Base-by-base conservation (phyloP, 805 yeast species). In the Geotrichum ghanense region DNA sequence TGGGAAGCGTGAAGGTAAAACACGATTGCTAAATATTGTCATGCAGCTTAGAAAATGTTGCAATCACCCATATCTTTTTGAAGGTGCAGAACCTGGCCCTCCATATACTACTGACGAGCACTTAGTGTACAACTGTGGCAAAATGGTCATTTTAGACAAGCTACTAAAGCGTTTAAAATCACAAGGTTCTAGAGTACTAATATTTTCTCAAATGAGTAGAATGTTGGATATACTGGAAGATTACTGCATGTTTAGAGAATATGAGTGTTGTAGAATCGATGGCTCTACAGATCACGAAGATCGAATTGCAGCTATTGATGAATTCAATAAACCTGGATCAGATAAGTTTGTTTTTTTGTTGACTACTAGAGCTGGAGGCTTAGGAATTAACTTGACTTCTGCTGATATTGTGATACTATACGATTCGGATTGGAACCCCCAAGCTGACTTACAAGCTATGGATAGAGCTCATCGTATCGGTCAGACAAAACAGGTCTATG, bases 51-150 rank as follows among this genome's bases (percentile, higher is more conserved):
- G 97, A 56, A 90, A 90, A 65, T 90, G 97, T 64, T 92, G 97
- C 63, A 90, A 92, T 61, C 98, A 92, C 63, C 97, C 97, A 0
- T 90, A 92, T 64, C 67, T 90, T 45, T 92, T 92, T 60, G 97
- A 90, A 61, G 97, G 97, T n/a, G 98, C 97, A 0, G 97, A 89
- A 62, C 97, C 97, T 0, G 97, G 97, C 6, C 97, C 97, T 1
- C 97, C 97, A 0, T 90, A 73, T 60, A 89, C 97, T 1, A 89
- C 95, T 1, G 97, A 88, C 61, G 97, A 89, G 61, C 97, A 90
- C 65, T 71, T 90, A 50, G 82, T 89, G 17, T 78, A 60, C 65
- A 90, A 89, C 61, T 74, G 95, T 1, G 95, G 95, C 21, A 89
- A 89, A 60, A 86, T 89, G 95, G 73, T 86, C 45, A 84, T 89